Percentiles rank a stretch among this genome's conserved stretches.
Evolutionary conservation across 1,284 basidiomycete genomes (phyloP).

Genomic region (Porphyrellus sp.): DNA sequence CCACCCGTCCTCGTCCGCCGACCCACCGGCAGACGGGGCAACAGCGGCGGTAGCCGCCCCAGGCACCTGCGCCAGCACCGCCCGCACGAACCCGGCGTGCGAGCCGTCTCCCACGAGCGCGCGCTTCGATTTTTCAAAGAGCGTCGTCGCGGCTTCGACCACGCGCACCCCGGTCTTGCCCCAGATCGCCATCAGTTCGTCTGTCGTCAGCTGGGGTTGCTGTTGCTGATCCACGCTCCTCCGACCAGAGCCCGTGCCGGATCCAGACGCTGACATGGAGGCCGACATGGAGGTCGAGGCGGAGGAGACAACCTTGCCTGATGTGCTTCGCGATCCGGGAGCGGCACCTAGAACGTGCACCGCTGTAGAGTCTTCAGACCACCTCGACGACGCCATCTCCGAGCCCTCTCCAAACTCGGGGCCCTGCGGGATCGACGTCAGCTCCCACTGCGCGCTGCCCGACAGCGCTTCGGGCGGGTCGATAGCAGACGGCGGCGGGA

Average conservation of each 20-base stretch:
- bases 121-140: slow-evolving; percentile 75
- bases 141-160: slow-evolving; percentile 60
- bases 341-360: slow-evolving; percentile 25
- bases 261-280: slow-evolving; percentile 2
- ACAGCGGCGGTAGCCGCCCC: slow-evolving; percentile 38
- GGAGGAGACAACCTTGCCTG: not conserved
- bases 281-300: slow-evolving; percentile 1
- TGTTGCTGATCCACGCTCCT: slow-evolving; percentile 25
- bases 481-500: slow-evolving; percentile 35
- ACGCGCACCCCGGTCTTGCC: slow-evolving; percentile 73
- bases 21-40: not conserved
- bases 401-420: slow-evolving; percentile 26
- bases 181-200: slow-evolving; percentile 70
- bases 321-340: not conserved
- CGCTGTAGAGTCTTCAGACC: slow-evolving; percentile 48
- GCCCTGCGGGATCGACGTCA: slow-evolving; percentile 48
- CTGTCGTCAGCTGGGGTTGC: slow-evolving; percentile 41
- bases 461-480: slow-evolving; percentile 24
- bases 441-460: slow-evolving; percentile 46
- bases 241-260: slow-evolving; percentile 3
- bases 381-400: slow-evolving; percentile 36
- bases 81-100: slow-evolving; percentile 70
- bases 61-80: slow-evolving; percentile 60
- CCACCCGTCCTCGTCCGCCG: slow-evolving; percentile 41
- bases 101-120: slow-evolving; percentile 80